These are phyloP conservation scores for Plantago elongata DNA, from an alignment of 257 asterid genomes.

Conservation along the genomic window DNA sequence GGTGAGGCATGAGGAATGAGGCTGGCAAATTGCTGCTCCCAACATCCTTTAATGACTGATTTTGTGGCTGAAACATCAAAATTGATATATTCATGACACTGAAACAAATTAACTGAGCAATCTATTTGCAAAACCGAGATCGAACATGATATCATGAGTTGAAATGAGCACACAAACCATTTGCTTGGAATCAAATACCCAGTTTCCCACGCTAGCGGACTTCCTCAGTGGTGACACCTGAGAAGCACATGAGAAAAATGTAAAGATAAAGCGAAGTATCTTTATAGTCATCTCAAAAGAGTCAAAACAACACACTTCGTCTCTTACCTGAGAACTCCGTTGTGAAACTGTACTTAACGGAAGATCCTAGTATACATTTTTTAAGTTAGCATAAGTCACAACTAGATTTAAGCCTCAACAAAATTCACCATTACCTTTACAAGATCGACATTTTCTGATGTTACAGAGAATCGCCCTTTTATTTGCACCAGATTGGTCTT, in stretches of 20 bases:
- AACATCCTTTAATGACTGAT: constrained; percentile 53
- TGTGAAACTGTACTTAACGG: constrained; percentile 67
- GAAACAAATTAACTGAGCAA: constrained; percentile 12
- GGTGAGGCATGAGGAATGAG: constrained; percentile 86
- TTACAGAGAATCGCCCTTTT: constrained; percentile 96
- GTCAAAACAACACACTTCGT: constrained; percentile 19
- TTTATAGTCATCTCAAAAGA: constrained; percentile 22
- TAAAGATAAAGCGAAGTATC: constrained; percentile 25
- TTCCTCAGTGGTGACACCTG: constrained; percentile 89
- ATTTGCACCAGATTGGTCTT: constrained; percentile 87
- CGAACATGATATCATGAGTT: constrained; percentile 16
- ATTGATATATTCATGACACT: constrained; percentile 15
- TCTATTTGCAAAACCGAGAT: constrained; percentile 9
- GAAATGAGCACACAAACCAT: constrained; percentile 46
- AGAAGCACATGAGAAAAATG: constrained; percentile 26
- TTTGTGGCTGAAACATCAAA: constrained; percentile 52
- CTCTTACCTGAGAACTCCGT: constrained; percentile 70
- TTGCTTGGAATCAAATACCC: constrained; percentile 76
- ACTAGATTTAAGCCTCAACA: constrained; percentile 10
- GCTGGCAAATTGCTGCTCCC: constrained; percentile 56
- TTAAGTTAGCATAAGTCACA: constrained; percentile 40
- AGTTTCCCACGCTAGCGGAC: constrained; percentile 92
- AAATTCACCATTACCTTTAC: constrained; percentile 59
- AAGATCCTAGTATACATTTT: constrained; percentile 61
- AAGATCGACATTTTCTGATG: constrained; percentile 98